A percentile compares a stretch with the other conserved stretches of the same genome.
Conservation (phyloP, 2,329 filamentous ascomycete genomes). For the Fusarium camptoceras region DNA sequence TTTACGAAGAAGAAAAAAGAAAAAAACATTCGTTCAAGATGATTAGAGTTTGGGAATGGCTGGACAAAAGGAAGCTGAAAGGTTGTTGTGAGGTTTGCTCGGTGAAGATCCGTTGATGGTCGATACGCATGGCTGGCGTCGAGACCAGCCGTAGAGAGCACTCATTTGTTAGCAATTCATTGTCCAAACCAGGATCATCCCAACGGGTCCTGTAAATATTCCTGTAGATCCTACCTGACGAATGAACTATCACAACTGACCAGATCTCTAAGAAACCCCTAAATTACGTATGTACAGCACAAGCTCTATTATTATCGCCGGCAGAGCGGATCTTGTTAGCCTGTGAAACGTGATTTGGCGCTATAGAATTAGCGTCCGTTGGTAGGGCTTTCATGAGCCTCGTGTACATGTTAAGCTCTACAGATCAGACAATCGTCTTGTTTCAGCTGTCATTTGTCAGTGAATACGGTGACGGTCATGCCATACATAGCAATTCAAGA, state of each 20-base stretch:
- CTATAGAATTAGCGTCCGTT: not conserved
- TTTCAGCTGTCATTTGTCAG: not conserved
- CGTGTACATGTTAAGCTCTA: not conserved
- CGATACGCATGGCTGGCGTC: not conserved
- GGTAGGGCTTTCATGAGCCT: not conserved
- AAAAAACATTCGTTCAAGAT: not conserved
- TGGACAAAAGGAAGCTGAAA: not conserved
- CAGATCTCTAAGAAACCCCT: not conserved
- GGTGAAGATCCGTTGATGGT: not conserved
- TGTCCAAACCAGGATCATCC: not conserved
- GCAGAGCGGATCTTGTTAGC: not conserved
- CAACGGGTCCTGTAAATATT: not conserved
- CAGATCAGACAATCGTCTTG: not conserved
- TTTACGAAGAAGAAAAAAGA: not conserved
- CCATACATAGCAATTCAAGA: not conserved
- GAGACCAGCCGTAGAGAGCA: not conserved
- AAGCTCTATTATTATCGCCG: not conserved
- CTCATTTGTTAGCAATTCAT: not conserved
- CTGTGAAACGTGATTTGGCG: not conserved
- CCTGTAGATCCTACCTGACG: not conserved
- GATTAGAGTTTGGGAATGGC: not conserved
- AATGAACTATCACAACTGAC: not conserved
- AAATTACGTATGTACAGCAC: not conserved
- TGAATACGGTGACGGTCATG: not conserved
- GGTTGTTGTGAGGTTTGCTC: not conserved